Evolutionary conservation across 2,329 filamentous ascomycete genomes (phyloP).

Genomic region (Phaeoacremonium minimum): DNA sequence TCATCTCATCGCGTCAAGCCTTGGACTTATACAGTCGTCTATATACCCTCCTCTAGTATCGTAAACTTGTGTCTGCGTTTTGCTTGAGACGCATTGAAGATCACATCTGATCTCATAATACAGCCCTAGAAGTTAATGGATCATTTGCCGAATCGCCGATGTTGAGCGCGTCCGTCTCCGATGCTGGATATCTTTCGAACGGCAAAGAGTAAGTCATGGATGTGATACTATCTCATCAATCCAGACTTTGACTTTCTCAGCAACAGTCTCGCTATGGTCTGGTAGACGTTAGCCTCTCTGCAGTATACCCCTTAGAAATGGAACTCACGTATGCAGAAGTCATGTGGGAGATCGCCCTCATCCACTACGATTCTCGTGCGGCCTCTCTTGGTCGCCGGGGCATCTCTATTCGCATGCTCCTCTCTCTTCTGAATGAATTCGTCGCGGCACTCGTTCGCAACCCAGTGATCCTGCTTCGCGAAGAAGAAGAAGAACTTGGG

Average conservation of each 20-base stretch:
- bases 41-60: no score
- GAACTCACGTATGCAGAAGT: constrained; percentile 52
- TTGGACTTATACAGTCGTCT: no score
- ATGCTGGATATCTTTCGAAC: no score
- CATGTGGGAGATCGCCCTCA: constrained; percentile 52
- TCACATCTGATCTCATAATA: no score
- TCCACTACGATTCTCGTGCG: constrained; percentile 49
- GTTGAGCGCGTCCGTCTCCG: no score
- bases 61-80: no score
- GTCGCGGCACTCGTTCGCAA: constrained; percentile 51
- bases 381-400: constrained; percentile 19
- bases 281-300: constrained; percentile 8
- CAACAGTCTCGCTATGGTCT: constrained; percentile 44
- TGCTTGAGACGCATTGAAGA: no score
- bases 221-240: constrained; percentile 43
- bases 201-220: no score
- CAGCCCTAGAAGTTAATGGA: no score
- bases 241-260: constrained; percentile 42
- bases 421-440: constrained; percentile 44
- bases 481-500: constrained; percentile 58
- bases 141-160: no score
- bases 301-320: not conserved
- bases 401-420: constrained; percentile 22
- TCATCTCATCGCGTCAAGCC: no score
- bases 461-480: constrained; percentile 58